These are phyloP conservation scores for Coemansia umbellata DNA, from an alignment of 192 early-diverging fungal genomes.

Conservation along the genomic window DNA sequence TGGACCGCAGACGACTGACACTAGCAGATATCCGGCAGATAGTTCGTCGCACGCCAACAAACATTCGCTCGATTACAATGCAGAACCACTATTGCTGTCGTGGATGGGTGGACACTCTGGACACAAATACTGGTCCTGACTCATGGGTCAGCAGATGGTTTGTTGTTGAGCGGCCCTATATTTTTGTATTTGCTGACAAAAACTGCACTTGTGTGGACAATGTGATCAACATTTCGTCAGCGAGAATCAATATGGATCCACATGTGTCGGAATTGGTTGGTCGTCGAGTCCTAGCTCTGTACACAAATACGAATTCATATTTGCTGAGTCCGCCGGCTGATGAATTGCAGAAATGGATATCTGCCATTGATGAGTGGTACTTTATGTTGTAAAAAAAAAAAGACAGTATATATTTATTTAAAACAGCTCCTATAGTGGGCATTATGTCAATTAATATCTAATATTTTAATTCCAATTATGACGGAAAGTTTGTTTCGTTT, in stretches of 20 bases:
- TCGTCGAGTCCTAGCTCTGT: conserved; percentile 32
- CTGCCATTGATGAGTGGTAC: conserved; percentile 50
- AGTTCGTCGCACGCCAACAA: conserved; percentile 6
- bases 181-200: conserved; percentile 69
- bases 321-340: conserved; percentile 23
- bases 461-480: too few species aligned
- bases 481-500: too few species aligned
- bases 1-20: background rate
- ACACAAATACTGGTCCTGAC: conserved; percentile 35
- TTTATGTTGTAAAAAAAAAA: conserved; percentile 27
- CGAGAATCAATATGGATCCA: conserved; percentile 27
- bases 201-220: conserved; percentile 64
- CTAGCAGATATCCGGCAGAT: conserved; percentile 11
- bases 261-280: conserved; percentile 35
- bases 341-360: conserved; percentile 41
- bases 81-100: conserved; percentile 16
- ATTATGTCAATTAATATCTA: too few species aligned
- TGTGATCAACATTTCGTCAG: conserved; percentile 72
- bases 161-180: conserved; percentile 69
- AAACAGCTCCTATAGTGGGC: too few species aligned
- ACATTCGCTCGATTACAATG: conserved; percentile 13
- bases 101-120: conserved; percentile 31
- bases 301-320: conserved; percentile 36
- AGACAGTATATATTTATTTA: too few species aligned
- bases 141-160: conserved; percentile 76